These are phyloP conservation scores for Chrysanthemum makinoi DNA, from an alignment of 129 eudicot species.

Conservation along the genomic window DNA sequence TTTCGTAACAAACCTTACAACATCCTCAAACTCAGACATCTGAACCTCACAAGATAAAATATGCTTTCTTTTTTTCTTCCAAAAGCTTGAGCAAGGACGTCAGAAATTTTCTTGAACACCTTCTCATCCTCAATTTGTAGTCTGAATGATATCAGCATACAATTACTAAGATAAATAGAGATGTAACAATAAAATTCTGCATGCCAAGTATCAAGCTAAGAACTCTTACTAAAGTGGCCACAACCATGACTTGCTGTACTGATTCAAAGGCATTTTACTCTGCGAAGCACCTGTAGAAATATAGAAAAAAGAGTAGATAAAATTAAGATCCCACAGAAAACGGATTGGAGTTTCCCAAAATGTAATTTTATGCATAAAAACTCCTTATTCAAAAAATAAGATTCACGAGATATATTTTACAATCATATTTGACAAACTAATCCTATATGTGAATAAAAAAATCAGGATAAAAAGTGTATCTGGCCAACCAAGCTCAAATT, in stretches of 20 bases:
- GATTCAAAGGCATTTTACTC: conserved; percentile 53
- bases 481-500: too few relatives aligned
- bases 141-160: conserved; percentile 41
- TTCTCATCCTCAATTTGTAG: conserved; percentile 75
- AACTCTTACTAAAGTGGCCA: conserved; percentile 70
- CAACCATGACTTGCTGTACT: conserved; percentile 51
- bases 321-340: not conserved
- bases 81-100: conserved; percentile 54
- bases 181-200: conserved; percentile 10
- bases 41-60: conserved; percentile 55
- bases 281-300: conserved; percentile 48
- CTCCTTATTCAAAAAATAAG: too few relatives aligned
- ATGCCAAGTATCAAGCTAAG: conserved; percentile 20
- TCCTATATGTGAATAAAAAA: too few relatives aligned
- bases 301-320: conserved; percentile 12
- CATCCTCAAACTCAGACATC: conserved; percentile 68
- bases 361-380: too few relatives aligned
- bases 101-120: conserved; percentile 54
- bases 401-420: too few relatives aligned
- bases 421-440: too few relatives aligned
- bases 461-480: too few relatives aligned
- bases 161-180: conserved; percentile 11
- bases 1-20: conserved; percentile 57
- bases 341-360: too few relatives aligned
- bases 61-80: conserved; percentile 77